A percentile compares a stretch with the other conserved stretches of the same genome.
Evolutionary conservation across 179 eudicot species (phyloP).

Genomic region (Silene coronaria): DNA sequence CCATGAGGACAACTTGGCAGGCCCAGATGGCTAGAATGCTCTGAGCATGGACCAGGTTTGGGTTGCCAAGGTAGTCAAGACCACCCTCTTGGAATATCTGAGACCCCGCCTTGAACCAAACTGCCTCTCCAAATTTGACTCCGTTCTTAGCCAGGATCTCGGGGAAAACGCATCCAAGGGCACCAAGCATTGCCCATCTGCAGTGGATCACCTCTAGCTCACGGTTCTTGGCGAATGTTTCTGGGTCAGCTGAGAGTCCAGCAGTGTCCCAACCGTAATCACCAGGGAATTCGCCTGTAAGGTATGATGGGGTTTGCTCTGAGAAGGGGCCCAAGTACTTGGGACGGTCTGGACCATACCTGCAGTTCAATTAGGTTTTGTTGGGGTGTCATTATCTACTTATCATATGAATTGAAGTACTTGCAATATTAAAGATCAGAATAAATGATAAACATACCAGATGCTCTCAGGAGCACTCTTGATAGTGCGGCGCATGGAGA

Average conservation of each 20-base stretch:
- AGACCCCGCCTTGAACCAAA: neutral
- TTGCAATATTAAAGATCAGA: neutral
- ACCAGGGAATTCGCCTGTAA: neutral
- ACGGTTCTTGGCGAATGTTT: neutral
- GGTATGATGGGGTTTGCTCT: conserved; percentile 1
- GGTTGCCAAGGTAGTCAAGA: neutral
- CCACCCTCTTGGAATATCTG: conserved; percentile 1
- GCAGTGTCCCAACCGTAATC: conserved; percentile 1
- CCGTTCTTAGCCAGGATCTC: neutral
- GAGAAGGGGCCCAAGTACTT: neutral
- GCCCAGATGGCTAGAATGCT: neutral
- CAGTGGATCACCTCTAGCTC: neutral
- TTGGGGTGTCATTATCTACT: neutral
- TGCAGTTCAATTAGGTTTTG: neutral
- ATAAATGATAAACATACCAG: neutral
- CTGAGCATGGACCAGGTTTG: neutral
- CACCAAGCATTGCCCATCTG: conserved; percentile 3
- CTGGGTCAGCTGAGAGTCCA: conserved; percentile 3
- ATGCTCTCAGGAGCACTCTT: neutral
- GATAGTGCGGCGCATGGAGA: neutral
- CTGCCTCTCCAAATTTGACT: neutral
- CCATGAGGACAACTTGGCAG: neutral
- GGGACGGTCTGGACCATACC: neutral
- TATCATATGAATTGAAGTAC: neutral
- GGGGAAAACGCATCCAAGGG: neutral